Percentiles rank a stretch among this genome's conserved stretches.
Evolutionary conservation across 306 rosid genomes (phyloP).

Genomic region (Leucaena leucocephala): DNA sequence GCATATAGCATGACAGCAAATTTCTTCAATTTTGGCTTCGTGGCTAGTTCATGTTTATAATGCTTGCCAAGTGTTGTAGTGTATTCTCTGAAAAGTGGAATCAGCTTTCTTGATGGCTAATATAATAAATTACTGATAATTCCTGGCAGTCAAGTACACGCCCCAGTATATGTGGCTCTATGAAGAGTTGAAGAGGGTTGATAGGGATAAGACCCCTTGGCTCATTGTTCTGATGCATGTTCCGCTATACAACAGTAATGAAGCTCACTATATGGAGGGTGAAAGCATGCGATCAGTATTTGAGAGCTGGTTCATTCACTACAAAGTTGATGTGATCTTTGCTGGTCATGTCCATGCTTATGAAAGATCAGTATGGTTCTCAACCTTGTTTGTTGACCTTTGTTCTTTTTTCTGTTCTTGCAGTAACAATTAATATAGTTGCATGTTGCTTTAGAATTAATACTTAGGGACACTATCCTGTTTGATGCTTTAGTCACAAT

Average conservation of each 20-base stretch:
- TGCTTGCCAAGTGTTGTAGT: conserved; percentile 18
- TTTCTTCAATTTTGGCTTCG: not conserved
- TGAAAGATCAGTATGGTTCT: conserved; percentile 88
- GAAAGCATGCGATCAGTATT: conserved; percentile 85
- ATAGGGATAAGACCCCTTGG: conserved; percentile 96
- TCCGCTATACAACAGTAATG: conserved; percentile 84
- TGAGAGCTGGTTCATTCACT: conserved; percentile 79
- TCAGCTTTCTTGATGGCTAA: conserved; percentile 8
- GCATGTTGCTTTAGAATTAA: not conserved
- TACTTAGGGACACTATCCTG: no score
- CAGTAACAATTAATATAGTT: conserved; percentile 3
- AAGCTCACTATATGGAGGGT: conserved; percentile 91
- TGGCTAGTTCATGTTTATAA: not conserved
- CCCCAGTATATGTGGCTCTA: conserved; percentile 79
- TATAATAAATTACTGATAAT: conserved; percentile 22
- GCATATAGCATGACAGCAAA: not conserved
- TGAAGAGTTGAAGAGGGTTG: conserved; percentile 72
- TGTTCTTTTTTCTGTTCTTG: conserved; percentile 9
- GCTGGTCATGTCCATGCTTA: conserved; percentile 99
- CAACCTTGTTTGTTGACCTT: not conserved
- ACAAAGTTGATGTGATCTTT: conserved; percentile 86
- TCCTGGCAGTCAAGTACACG: conserved; percentile 79
- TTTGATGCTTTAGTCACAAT: conserved; percentile 13
- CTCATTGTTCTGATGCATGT: conserved; percentile 90
- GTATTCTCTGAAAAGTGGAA: conserved; percentile 22